These are phyloP conservation scores for Amphirosellinia nigrospora DNA, from an alignment of 495 filamentous ascomycete genomes.

Conservation along the genomic window DNA sequence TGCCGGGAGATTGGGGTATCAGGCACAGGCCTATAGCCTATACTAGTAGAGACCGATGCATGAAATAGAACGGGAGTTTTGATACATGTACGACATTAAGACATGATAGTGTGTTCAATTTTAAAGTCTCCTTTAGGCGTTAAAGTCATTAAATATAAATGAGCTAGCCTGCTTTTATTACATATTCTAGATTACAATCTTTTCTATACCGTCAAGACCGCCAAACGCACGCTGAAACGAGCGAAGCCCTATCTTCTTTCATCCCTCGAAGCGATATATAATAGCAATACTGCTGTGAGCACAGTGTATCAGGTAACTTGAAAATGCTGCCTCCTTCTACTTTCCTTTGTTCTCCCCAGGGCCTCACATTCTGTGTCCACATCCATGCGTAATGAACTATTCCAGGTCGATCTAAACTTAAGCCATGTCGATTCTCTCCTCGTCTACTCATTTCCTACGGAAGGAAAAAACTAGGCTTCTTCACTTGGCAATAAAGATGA, in stretches of 20 bases:
- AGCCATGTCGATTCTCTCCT: neutral
- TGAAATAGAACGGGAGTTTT: neutral
- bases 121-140: neutral
- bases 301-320: neutral
- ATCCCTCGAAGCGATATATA: neutral
- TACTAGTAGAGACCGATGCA: neutral
- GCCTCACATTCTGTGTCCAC: neutral
- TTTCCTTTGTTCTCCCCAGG: neutral
- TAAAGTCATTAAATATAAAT: neutral
- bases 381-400: neutral
- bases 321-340: neutral
- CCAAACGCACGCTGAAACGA: neutral
- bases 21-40: neutral
- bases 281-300: neutral
- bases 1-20: too few relatives aligned
- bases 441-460: neutral
- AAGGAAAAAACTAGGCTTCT: neutral
- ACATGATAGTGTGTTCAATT: neutral
- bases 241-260: neutral
- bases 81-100: neutral
- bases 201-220: neutral
- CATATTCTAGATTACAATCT: neutral
- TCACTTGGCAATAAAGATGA: constrained; percentile 32
- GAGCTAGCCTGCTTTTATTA: neutral
- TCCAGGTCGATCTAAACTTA: neutral